Evolutionary conservation across 148 eudicot species (phyloP).

Genomic region (Camellia granthamiana): DNA sequence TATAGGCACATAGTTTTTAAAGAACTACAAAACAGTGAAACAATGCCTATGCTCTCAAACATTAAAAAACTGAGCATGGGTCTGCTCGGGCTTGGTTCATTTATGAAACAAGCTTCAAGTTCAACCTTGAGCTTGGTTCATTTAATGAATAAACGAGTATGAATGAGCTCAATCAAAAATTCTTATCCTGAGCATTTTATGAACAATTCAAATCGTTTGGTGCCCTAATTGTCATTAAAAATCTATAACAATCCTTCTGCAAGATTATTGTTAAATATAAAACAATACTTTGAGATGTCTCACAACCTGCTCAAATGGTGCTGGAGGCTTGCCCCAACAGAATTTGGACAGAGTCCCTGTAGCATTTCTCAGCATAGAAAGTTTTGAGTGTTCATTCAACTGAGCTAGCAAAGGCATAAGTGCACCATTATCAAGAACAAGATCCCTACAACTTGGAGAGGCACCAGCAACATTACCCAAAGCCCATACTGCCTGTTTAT

Average conservation of each 20-base stretch:
- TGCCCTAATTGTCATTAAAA: neutral
- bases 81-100: neutral
- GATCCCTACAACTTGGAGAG: conserved; percentile 89
- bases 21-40: neutral
- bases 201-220: neutral
- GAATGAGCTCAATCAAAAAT: neutral
- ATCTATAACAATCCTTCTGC: neutral
- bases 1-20: neutral
- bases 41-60: neutral
- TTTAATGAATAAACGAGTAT: neutral
- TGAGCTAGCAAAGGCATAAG: conserved; percentile 84
- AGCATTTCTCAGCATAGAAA: conserved; percentile 91
- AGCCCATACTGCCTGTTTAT: conserved; percentile 90
- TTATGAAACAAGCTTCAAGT: neutral
- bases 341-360: conserved; percentile 94
- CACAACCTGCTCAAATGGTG: conserved; percentile 80
- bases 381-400: conserved; percentile 75
- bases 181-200: neutral
- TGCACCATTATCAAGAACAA: conserved; percentile 77
- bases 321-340: conserved; percentile 91
- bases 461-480: conserved; percentile 94
- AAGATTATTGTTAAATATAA: neutral
- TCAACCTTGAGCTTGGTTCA: neutral
- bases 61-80: neutral
- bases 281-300: neutral